Evolutionary conservation across 441 rosid species (phyloP).

Genomic region (Biscutella laevigata): DNA sequence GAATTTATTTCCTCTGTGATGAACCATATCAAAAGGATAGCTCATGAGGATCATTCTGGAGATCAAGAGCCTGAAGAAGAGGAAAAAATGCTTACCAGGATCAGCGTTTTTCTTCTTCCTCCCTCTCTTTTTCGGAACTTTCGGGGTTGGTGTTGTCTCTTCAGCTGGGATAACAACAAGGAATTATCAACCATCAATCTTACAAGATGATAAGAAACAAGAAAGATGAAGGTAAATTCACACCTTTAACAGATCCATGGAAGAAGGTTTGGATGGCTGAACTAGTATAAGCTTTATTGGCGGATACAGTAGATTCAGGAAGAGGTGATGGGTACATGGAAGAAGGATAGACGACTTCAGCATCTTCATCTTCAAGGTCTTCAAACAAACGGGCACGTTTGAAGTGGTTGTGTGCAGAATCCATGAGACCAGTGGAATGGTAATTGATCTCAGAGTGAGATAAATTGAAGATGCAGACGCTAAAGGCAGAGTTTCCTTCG

Average conservation of each 20-base stretch:
- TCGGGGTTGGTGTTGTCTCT: constrained; percentile 20
- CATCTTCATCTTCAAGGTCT: constrained; percentile 82
- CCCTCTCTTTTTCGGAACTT: constrained; percentile 48
- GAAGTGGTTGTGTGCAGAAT: constrained; percentile 37
- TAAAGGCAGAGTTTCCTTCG: constrained; percentile 77
- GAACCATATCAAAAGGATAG: constrained; percentile 11
- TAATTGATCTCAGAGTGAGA: constrained; percentile 74
- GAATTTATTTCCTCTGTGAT: constrained; percentile 46
- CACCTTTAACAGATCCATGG: constrained; percentile 38
- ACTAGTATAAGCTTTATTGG: constrained; percentile 38
- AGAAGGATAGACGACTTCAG: constrained; percentile 36
- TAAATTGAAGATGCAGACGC: constrained; percentile 76
- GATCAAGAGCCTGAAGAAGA: not conserved
- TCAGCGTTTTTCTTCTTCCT: constrained; percentile 66
- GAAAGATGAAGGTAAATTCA: not conserved
- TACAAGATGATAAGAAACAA: not conserved
- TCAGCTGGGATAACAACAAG: constrained; percentile 17
- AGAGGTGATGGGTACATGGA: constrained; percentile 22
- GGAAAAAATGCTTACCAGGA: constrained; percentile 49
- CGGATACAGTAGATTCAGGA: constrained; percentile 26
- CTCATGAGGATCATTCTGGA: constrained; percentile 11
- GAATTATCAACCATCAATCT: constrained; percentile 5
- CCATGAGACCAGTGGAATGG: constrained; percentile 45
- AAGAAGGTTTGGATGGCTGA: constrained; percentile 58
- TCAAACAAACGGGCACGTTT: constrained; percentile 62